phyloP scores from a whole-genome alignment of 1,284 basidiomycete species.

The Tremellales sp. region DNA sequence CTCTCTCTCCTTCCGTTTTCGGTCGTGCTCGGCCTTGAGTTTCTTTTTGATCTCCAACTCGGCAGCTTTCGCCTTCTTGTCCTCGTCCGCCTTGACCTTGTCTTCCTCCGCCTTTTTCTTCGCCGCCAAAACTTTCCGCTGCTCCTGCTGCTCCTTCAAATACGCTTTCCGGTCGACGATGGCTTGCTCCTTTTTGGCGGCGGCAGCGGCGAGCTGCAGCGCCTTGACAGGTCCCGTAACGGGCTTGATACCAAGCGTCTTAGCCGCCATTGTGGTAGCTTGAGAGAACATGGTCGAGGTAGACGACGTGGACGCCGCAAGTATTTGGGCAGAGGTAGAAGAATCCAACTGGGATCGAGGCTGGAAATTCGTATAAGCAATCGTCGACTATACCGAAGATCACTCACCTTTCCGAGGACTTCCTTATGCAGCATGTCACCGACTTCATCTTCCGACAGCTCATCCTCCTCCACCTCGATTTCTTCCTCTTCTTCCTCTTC shows the following conservation, averaged over 20 bases:
- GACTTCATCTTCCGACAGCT: conserved; percentile 19
- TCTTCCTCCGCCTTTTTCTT: conserved; percentile 77
- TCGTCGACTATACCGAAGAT: not conserved
- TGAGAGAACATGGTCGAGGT: conserved; percentile 24
- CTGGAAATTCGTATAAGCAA: not conserved
- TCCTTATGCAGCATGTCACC: conserved; percentile 14
- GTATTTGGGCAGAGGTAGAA: conserved; percentile 3
- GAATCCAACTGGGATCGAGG: not conserved
- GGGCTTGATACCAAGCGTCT: conserved; percentile 44
- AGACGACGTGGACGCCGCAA: conserved; percentile 15
- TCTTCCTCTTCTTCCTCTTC: not conserved
- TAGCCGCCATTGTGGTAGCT: conserved; percentile 40
- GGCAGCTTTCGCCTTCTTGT: conserved; percentile 25
- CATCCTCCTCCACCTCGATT: conserved; percentile 5
- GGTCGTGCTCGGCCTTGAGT: conserved; percentile 36
- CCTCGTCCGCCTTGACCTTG: conserved; percentile 56
- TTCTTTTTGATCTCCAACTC: conserved; percentile 67
- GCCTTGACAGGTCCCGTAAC: conserved; percentile 62
- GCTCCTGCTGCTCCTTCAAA: conserved; percentile 72
- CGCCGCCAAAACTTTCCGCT: conserved; percentile 63
- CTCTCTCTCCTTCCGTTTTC: conserved; percentile 44
- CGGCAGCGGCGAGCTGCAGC: conserved; percentile 71
- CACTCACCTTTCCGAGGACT: not conserved
- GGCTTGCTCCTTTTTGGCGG: conserved; percentile 85
- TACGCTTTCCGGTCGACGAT: conserved; percentile 72